phyloP scores from a whole-genome alignment of 768 basidiomycete genomes.

The Pleurotus cornucopiae region DNA sequence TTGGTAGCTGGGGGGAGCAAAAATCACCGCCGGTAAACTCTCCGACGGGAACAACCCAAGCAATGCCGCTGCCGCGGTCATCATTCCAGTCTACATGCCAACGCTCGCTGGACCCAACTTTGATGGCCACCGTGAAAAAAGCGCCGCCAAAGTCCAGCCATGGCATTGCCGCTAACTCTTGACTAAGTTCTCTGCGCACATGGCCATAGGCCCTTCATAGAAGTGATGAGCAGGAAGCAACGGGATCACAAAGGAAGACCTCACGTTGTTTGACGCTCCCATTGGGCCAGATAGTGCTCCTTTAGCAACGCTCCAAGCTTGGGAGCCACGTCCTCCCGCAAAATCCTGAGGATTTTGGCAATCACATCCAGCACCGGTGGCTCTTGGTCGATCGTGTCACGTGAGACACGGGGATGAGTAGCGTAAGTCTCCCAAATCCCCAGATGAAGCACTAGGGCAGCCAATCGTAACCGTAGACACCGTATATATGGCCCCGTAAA shows the following conservation, averaged over 20 bases:
- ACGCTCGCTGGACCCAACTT: constrained; percentile 21
- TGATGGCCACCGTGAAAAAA: constrained; percentile 21
- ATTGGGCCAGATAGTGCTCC: background rate
- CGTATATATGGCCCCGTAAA: background rate
- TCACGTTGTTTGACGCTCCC: background rate
- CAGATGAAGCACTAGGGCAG: background rate
- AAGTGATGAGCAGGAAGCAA: too few relatives aligned
- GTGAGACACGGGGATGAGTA: background rate
- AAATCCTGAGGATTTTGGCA: background rate
- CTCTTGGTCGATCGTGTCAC: background rate
- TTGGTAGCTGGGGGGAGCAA: constrained; percentile 16
- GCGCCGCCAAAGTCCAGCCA: constrained; percentile 17
- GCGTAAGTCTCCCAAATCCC: background rate
- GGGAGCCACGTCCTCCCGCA: background rate
- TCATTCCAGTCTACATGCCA: constrained; percentile 23
- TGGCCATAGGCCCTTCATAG: background rate
- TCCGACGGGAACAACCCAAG: constrained; percentile 17
- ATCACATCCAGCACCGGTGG: background rate
- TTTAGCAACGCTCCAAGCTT: background rate
- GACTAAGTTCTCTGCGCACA: background rate
- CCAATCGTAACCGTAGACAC: background rate
- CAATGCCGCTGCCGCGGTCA: constrained; percentile 8
- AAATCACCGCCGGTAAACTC: constrained; percentile 18
- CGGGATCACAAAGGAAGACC: background rate
- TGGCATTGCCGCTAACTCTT: background rate